Percentiles rank a stretch among this genome's conserved stretches.
These are phyloP conservation scores for Penicillium flavigenum DNA, from an alignment of 495 filamentous ascomycete genomes.

Conservation along the genomic window DNA sequence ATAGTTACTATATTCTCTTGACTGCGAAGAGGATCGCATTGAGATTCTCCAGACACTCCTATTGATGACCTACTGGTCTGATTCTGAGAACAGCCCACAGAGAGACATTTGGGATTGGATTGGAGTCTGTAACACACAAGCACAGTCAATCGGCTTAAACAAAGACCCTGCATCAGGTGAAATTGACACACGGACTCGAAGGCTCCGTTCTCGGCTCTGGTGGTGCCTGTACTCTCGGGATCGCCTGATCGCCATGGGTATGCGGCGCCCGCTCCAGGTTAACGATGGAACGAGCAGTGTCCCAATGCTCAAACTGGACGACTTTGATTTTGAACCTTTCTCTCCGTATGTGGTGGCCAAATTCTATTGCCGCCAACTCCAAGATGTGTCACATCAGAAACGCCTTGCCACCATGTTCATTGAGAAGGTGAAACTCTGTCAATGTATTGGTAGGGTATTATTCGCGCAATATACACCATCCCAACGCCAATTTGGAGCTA, in stretches of 20 bases:
- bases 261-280: constrained; percentile 80
- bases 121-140: constrained; percentile 75
- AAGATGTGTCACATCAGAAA: constrained; percentile 55
- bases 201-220: constrained; percentile 80
- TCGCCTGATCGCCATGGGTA: constrained; percentile 78
- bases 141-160: constrained; percentile 78
- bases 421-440: constrained; percentile 79
- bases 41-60: constrained; percentile 75
- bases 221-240: constrained; percentile 92
- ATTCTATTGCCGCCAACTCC: constrained; percentile 42
- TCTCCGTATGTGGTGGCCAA: constrained; percentile 45
- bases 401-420: constrained; percentile 82
- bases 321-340: constrained; percentile 72
- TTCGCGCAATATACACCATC: constrained; percentile 73
- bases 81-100: constrained; percentile 61
- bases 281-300: constrained; percentile 85
- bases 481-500: constrained; percentile 63
- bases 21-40: constrained; percentile 78
- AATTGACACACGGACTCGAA: constrained; percentile 57
- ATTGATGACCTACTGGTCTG: constrained; percentile 86
- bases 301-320: constrained; percentile 72
- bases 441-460: constrained; percentile 77
- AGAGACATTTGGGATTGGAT: constrained; percentile 86
- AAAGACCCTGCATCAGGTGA: constrained; percentile 65
- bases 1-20: constrained; percentile 72